Evolutionary conservation across 2,329 filamentous ascomycete species (phyloP).

Genomic region (Tolypocladium album): DNA sequence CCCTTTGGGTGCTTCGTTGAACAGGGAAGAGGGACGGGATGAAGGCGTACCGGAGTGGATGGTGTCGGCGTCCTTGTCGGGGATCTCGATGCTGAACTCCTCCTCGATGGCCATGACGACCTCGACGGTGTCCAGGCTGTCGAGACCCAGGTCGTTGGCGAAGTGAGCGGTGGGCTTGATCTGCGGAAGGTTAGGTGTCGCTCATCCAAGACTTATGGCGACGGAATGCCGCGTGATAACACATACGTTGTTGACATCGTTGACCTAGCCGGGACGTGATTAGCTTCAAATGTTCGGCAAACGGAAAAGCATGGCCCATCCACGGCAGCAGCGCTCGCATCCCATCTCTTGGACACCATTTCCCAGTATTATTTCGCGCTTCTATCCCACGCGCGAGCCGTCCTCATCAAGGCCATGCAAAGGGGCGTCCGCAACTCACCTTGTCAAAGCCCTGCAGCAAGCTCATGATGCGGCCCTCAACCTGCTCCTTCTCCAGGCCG

Average conservation of each 20-base stretch:
- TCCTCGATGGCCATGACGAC: slow-evolving; percentile 99
- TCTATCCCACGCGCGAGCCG: background rate
- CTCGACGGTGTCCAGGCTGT: slow-evolving; percentile 97
- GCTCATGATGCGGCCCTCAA: slow-evolving; percentile 85
- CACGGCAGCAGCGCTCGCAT: background rate
- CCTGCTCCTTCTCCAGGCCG: slow-evolving; percentile 70
- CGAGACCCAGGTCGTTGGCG: slow-evolving; percentile 90
- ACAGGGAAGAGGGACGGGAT: background rate
- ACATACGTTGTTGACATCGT: slow-evolving; percentile 52
- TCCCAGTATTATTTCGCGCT: background rate
- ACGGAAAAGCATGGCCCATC: background rate
- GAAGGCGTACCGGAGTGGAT: slow-evolving; percentile 77
- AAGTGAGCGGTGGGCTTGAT: slow-evolving; percentile 82
- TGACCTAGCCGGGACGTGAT: slow-evolving; percentile 42
- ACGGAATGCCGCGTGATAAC: background rate
- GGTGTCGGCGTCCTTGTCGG: slow-evolving; percentile 89
- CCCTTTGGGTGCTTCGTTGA: background rate
- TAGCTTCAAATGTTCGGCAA: slow-evolving; percentile 8
- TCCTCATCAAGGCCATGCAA: background rate
- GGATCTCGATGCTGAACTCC: slow-evolving; percentile 86
- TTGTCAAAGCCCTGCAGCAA: slow-evolving; percentile 96
- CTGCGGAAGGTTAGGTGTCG: slow-evolving; percentile 34
- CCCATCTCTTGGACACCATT: background rate
- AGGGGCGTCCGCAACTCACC: slow-evolving; percentile 22
- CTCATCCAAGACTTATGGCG: background rate